Evolutionary conservation across 345 rosid genomes (phyloP).

Genomic region (Gossypium ekmanianum): DNA sequence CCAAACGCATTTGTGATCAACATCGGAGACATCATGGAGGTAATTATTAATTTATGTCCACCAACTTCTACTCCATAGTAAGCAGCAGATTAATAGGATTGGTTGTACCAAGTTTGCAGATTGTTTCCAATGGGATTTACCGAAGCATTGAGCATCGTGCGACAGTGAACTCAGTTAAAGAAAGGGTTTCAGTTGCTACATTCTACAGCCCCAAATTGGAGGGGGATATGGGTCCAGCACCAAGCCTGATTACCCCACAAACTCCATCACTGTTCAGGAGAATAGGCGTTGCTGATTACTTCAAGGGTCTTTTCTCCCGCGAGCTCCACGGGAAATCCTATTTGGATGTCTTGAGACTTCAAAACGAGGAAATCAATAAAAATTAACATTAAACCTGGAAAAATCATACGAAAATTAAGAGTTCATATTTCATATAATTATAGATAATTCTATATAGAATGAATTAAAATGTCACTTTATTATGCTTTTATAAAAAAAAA

Average conservation of each 20-base stretch:
- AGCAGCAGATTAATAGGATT: neutral
- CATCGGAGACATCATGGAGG: slow-evolving; percentile 31
- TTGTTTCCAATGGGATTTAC: slow-evolving; percentile 23
- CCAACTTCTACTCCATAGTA: neutral
- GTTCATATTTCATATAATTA: too few species aligned
- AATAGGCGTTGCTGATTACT: slow-evolving; percentile 15
- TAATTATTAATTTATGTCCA: neutral
- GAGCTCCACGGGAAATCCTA: slow-evolving; percentile 11
- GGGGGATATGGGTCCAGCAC: slow-evolving; percentile 19
- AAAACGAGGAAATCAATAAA: neutral
- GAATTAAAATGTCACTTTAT: too few species aligned
- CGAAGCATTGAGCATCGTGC: slow-evolving; percentile 27
- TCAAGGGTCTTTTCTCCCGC: neutral
- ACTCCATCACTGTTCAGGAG: slow-evolving; percentile 22
- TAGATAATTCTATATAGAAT: too few species aligned
- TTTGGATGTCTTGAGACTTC: slow-evolving; percentile 16
- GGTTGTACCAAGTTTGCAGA: neutral
- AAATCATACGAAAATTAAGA: too few species aligned
- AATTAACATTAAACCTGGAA: neutral
- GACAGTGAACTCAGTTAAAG: slow-evolving; percentile 13
- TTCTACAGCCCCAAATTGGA: slow-evolving; percentile 20
- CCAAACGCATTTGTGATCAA: slow-evolving; percentile 26
- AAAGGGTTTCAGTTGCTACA: slow-evolving; percentile 20
- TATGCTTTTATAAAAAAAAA: too few species aligned
- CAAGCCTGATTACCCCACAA: slow-evolving; percentile 1